Percentiles rank a stretch among this genome's conserved stretches.
phyloP scores from a whole-genome alignment of 352 stramenopile genomes.

The Phytophthora multivora region DNA sequence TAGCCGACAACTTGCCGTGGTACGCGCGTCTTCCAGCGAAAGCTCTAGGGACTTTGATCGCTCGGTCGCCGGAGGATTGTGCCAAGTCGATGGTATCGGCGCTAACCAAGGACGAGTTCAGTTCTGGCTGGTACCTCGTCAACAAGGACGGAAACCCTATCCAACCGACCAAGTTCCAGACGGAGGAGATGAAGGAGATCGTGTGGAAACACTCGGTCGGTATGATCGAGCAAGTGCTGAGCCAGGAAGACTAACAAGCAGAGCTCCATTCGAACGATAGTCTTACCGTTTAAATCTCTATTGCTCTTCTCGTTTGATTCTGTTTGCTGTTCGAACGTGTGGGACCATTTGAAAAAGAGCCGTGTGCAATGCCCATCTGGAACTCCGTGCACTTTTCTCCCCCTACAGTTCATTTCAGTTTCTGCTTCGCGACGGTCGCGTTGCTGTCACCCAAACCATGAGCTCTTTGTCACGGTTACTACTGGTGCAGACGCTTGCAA shows the following conservation, averaged over 20 bases:
- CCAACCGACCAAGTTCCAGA: constrained; percentile 24
- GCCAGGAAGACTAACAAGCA: constrained; percentile 1
- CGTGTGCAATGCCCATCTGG: constrained; percentile 32
- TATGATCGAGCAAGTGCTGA: constrained; percentile 17
- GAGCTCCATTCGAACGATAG: not conserved
- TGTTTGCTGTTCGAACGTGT: constrained; percentile 26
- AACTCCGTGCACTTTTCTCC: constrained; percentile 19
- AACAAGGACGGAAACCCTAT: constrained; percentile 10
- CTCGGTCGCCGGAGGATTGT: constrained; percentile 15
- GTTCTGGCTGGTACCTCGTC: constrained; percentile 18
- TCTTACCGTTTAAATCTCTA: constrained; percentile 12
- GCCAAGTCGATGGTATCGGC: constrained; percentile 13
- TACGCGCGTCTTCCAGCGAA: constrained; percentile 15
- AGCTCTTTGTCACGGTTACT: constrained; percentile 4
- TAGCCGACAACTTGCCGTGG: constrained; percentile 14
- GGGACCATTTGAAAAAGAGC: constrained; percentile 19
- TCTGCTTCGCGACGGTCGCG: not conserved
- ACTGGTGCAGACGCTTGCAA: constrained; percentile 4
- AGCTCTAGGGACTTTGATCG: not conserved
- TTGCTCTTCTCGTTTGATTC: not conserved
- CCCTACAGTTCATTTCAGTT: constrained; percentile 15
- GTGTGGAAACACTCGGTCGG: constrained; percentile 26
- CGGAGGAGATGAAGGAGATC: constrained; percentile 25
- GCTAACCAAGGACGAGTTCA: constrained; percentile 22
- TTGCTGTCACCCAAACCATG: constrained; percentile 5